Percentiles rank a stretch among this genome's conserved stretches.
These are phyloP conservation scores for Reticulomyxa filosa DNA, from an alignment of 78 protist species.

Conservation along the genomic window DNA sequence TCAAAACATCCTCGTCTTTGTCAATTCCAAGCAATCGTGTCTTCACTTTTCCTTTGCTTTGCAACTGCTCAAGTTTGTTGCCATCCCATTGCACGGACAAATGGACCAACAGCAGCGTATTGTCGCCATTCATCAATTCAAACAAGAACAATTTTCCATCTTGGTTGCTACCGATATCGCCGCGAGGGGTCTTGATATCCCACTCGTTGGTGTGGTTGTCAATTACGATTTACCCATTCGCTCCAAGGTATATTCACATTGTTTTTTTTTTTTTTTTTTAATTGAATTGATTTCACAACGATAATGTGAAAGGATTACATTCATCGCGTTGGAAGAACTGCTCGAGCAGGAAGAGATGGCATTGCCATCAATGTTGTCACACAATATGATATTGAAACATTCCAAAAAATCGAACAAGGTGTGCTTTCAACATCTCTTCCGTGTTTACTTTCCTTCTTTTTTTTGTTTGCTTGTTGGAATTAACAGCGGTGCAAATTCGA, in stretches of 20 bases:
- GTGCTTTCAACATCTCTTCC: too few relatives aligned
- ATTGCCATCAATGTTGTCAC: conserved; percentile 66
- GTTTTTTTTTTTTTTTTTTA: too few relatives aligned
- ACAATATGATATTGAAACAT: conserved; percentile 72
- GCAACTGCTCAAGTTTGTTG: conserved; percentile 43
- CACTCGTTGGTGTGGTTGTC: conserved; percentile 69
- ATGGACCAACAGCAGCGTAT: conserved; percentile 22
- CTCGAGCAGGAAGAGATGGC: conserved; percentile 86
- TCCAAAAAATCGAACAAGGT: conserved; percentile 61
- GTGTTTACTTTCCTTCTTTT: too few relatives aligned
- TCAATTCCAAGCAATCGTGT: background rate
- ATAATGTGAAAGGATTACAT: conserved; percentile 70
- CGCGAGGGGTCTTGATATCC: conserved; percentile 85
- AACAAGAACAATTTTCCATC: background rate
- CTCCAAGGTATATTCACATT: too few relatives aligned
- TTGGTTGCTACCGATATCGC: conserved; percentile 61
- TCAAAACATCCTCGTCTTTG: background rate
- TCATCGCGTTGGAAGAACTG: conserved; percentile 90
- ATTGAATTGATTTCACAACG: too few relatives aligned
- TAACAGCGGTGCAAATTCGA: background rate
- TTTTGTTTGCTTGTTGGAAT: too few relatives aligned
- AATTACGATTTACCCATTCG: conserved; percentile 79
- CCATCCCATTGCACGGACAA: conserved; percentile 78
- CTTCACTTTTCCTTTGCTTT: background rate
- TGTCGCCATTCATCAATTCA: conserved; percentile 22